phyloP scores from a whole-genome alignment of 1,284 basidiomycete genomes.

The Abortiporus biennis region DNA sequence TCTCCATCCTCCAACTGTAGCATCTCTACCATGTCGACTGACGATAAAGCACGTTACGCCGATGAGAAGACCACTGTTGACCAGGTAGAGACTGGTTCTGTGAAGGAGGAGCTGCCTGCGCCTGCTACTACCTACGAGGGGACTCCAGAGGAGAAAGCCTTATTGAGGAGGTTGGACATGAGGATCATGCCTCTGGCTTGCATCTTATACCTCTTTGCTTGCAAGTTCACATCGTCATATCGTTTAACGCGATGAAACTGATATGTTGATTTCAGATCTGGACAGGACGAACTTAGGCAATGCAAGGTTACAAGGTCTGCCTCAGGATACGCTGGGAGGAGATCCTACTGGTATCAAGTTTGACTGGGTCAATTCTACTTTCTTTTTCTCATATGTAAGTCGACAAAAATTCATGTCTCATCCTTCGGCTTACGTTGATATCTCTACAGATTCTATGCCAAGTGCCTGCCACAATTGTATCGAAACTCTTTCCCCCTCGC shows the following conservation, averaged over 20 bases:
- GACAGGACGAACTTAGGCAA: constrained; percentile 75
- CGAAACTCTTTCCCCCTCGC: constrained; percentile 62
- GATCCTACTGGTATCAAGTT: constrained; percentile 62
- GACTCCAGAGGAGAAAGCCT: constrained; percentile 40
- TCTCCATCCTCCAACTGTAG: too few species aligned
- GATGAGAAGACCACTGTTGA: neutral
- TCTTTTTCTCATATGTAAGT: constrained; percentile 72
- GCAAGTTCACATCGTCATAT: constrained; percentile 30
- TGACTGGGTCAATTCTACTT: constrained; percentile 70
- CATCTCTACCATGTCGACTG: too few species aligned
- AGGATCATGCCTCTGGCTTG: constrained; percentile 68
- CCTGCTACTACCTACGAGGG: constrained; percentile 9
- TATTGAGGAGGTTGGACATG: constrained; percentile 61
- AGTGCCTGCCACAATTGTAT: constrained; percentile 60
- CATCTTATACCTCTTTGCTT: constrained; percentile 70
- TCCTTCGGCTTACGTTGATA: neutral
- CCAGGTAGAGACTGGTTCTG: neutral
- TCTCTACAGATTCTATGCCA: constrained; percentile 56
- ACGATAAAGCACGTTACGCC: too few species aligned
- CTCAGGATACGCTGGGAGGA: constrained; percentile 55
- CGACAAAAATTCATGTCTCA: neutral
- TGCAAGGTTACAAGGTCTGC: constrained; percentile 65
- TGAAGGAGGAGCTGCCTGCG: neutral
- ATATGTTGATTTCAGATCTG: constrained; percentile 38
- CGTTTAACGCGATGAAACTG: neutral